Conservation (phyloP, 2,329 filamentous ascomycete genomes). For the Didymella keratinophila region DNA sequence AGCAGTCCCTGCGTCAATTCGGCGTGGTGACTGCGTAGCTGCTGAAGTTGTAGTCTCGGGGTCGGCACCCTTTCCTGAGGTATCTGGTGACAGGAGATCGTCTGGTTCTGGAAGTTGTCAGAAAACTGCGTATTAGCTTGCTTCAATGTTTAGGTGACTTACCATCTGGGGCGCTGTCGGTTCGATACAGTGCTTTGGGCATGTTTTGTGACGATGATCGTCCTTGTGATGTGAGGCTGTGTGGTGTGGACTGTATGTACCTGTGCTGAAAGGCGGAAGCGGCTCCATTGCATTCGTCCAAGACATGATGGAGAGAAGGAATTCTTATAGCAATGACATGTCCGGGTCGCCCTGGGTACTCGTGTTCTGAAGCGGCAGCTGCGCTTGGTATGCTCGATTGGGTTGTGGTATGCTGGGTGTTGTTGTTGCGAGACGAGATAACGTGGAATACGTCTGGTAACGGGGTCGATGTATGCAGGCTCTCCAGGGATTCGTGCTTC, state of each 20-base stretch:
- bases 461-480: neutral
- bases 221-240: neutral
- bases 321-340: neutral
- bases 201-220: too few relatives aligned
- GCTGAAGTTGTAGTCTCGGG: neutral
- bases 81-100: neutral
- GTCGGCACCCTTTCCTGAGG: neutral
- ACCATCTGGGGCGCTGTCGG: neutral
- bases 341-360: neutral
- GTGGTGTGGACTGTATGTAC: neutral
- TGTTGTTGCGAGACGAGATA: too few relatives aligned
- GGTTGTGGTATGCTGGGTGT: too few relatives aligned
- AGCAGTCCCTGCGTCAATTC: neutral
- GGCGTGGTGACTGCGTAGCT: neutral
- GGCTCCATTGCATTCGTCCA: constrained; percentile 3
- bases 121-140: neutral
- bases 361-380: too few relatives aligned
- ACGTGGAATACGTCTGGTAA: too few relatives aligned
- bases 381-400: too few relatives aligned
- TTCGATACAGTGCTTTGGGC: neutral
- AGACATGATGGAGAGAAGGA: neutral
- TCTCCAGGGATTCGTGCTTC: neutral
- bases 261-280: neutral
- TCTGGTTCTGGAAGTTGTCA: neutral
- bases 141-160: too few relatives aligned